Conservation (phyloP, 148 eudicot genomes). For the Selenicereus undatus region DNA sequence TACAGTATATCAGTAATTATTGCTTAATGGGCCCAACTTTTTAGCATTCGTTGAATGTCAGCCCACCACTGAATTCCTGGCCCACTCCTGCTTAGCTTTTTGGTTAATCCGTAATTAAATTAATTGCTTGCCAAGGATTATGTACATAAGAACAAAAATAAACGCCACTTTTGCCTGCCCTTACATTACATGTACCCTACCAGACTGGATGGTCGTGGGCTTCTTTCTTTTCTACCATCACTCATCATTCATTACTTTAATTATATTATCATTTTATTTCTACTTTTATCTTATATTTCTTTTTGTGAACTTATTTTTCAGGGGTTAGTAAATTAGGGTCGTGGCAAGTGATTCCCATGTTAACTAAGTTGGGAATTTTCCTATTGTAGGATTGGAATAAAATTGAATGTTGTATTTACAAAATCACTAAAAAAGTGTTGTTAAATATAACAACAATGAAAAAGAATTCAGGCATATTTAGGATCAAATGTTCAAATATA, state of each 20-base stretch:
- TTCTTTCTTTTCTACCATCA: not conserved
- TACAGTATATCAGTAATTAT: not conserved
- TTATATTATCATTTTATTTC: too few relatives aligned
- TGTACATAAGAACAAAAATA: constrained; percentile 3
- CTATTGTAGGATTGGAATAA: too few relatives aligned
- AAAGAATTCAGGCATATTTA: too few relatives aligned
- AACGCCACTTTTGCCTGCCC: not conserved
- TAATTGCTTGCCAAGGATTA: not conserved
- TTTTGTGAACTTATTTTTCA: not conserved
- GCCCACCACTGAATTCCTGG: not conserved
- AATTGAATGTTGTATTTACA: too few relatives aligned
- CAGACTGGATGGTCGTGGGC: not conserved
- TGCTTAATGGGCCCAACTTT: not conserved
- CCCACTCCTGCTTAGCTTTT: not conserved
- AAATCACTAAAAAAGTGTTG: too few relatives aligned
- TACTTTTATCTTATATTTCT: too few relatives aligned
- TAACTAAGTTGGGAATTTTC: not conserved
- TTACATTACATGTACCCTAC: not conserved
- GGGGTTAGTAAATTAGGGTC: not conserved
- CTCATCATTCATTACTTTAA: not conserved
- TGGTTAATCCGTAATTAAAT: not conserved
- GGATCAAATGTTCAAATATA: too few relatives aligned
- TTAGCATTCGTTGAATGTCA: not conserved
- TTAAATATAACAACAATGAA: too few relatives aligned
- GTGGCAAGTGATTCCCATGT: not conserved